Conservation (phyloP, 2,329 filamentous ascomycete genomes). For the Beauveria bassiana region DNA sequence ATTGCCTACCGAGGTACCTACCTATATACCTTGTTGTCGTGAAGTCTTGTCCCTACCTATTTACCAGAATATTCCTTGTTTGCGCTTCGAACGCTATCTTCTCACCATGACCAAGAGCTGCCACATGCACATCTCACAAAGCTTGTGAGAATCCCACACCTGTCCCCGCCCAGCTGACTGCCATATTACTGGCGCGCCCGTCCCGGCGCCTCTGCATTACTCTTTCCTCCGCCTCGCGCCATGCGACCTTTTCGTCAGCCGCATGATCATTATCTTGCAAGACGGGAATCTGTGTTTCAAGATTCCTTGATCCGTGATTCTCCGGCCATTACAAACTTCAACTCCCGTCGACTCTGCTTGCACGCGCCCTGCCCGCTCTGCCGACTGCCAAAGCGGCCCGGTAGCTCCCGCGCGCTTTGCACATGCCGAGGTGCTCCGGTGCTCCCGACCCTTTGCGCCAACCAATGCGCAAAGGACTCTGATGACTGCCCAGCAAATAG, state of each 20-base stretch:
- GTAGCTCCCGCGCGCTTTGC: constrained; percentile 2
- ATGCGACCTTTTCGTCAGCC: not conserved
- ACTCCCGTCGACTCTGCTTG: not conserved
- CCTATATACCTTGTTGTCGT: not conserved
- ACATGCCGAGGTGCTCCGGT: constrained; percentile 6
- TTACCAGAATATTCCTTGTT: too few relatives aligned
- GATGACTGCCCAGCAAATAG: not conserved
- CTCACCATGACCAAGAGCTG: not conserved
- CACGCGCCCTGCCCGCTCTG: too few relatives aligned
- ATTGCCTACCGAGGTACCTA: too few relatives aligned
- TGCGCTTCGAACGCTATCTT: too few relatives aligned
- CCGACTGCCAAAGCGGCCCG: not conserved
- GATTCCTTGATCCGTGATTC: not conserved
- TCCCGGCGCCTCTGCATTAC: not conserved
- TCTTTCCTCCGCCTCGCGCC: not conserved
- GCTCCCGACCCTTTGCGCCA: not conserved
- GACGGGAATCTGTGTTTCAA: not conserved
- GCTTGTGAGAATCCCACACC: not conserved
- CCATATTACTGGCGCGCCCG: not conserved
- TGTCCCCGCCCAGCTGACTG: constrained; percentile 1
- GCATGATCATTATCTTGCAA: not conserved
- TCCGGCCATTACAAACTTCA: not conserved
- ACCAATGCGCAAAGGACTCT: not conserved
- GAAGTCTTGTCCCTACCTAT: not conserved
- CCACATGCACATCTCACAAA: not conserved